Conservation (phyloP, 2,329 filamentous ascomycete genomes). For the Lasiodiplodia gonubiensis region DNA sequence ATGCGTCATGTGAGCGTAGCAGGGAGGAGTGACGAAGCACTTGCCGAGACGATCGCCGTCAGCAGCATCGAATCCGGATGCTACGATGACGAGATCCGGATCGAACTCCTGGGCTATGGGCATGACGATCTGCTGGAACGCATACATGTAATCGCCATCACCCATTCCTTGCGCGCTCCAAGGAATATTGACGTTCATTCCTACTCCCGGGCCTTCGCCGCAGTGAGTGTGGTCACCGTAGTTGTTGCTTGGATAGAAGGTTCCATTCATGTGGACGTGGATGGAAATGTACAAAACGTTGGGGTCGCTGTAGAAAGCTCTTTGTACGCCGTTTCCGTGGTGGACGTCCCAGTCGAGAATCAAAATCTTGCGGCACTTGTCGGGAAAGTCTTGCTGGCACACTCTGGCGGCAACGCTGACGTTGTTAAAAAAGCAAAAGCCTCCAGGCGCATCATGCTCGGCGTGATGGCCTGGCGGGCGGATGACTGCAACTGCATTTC, state of each 20-base stretch:
- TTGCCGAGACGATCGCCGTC: slow-evolving; percentile 91
- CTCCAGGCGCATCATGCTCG: slow-evolving; percentile 83
- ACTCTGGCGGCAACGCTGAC: slow-evolving; percentile 90
- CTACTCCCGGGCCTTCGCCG: slow-evolving; percentile 62
- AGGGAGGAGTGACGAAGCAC: slow-evolving; percentile 87
- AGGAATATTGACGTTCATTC: slow-evolving; percentile 72
- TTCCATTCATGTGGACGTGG: slow-evolving; percentile 83
- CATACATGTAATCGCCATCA: slow-evolving; percentile 94
- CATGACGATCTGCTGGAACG: slow-evolving; percentile 96
- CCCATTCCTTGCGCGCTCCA: slow-evolving; percentile 80
- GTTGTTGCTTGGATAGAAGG: slow-evolving; percentile 76
- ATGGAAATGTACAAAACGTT: slow-evolving; percentile 96
- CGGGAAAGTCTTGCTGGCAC: slow-evolving; percentile 80
- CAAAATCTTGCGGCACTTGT: slow-evolving; percentile 83
- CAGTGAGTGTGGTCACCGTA: slow-evolving; percentile 66
- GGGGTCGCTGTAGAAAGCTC: slow-evolving; percentile 92
- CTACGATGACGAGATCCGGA: slow-evolving; percentile 92
- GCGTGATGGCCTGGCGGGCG: slow-evolving; percentile 95
- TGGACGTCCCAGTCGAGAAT: slow-evolving; percentile 90
- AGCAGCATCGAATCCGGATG: slow-evolving; percentile 94
- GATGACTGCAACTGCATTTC: slow-evolving; percentile 95
- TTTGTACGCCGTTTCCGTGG: slow-evolving; percentile 90
- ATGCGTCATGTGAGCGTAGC: slow-evolving; percentile 98
- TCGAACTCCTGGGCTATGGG: slow-evolving; percentile 92
- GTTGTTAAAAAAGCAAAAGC: slow-evolving; percentile 98